phyloP scores from a whole-genome alignment of 495 filamentous ascomycete genomes.

The Terfezia boudieri region DNA sequence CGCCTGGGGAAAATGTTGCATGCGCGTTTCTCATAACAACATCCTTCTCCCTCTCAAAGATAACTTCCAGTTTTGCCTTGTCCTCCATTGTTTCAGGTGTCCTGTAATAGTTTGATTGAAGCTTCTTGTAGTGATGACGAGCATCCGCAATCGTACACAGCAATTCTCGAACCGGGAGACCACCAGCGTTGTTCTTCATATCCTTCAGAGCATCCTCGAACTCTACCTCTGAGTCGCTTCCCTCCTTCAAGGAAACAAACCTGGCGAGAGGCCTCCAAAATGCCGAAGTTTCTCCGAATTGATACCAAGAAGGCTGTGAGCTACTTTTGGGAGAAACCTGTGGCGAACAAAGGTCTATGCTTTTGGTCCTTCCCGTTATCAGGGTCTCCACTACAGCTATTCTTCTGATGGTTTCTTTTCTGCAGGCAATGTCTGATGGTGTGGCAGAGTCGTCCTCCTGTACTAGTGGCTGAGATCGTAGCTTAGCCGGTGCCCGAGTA shows the following conservation, averaged over 20 bases:
- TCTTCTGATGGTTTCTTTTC: conserved; percentile 8
- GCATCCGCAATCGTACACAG: conserved; percentile 11
- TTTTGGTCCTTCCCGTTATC: conserved; percentile 9
- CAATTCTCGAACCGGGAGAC: conserved; percentile 9
- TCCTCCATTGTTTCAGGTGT: no score
- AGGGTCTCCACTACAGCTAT: conserved; percentile 15
- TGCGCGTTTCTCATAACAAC: no score
- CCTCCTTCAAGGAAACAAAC: conserved; percentile 7
- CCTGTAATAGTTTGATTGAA: no score
- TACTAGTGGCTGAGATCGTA: neutral
- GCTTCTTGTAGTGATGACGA: neutral
- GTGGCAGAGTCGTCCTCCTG: conserved; percentile 1
- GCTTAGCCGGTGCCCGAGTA: conserved; percentile 9
- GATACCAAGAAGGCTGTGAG: no score
- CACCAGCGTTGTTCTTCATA: conserved; percentile 6
- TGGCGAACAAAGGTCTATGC: neutral
- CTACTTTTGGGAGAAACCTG: neutral
- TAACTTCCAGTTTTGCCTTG: no score
- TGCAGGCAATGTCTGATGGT: neutral
- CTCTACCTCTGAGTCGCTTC: conserved; percentile 3
- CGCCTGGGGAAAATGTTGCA: no score
- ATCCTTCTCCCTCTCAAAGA: no score
- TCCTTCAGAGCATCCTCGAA: conserved; percentile 6
- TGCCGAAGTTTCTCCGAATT: no score
- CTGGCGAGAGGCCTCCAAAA: conserved; percentile 8